Evolutionary conservation across 2,329 filamentous ascomycete genomes (phyloP), one percentile per base, ranked within the genome.

Genomic region (Diaporthe capsici): DNA sequence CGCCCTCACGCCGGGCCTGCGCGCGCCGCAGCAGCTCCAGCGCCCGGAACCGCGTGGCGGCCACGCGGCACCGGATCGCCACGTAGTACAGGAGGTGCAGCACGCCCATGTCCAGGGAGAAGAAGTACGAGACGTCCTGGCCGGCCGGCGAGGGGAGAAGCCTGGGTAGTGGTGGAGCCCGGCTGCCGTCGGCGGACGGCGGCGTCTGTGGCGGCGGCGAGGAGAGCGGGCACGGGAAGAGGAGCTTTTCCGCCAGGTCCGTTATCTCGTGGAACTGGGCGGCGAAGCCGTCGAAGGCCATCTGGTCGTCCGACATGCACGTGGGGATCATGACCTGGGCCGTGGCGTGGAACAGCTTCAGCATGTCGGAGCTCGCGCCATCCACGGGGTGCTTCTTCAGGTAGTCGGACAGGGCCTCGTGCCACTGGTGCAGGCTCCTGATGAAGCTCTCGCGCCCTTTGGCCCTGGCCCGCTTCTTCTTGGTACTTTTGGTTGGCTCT

Each of bases 71-170:
- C 25, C 51, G 51, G 51, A 55, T 28, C 51, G 25, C 51, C 4
- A 55, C 51, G 25, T 55, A 55, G 51, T 55, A 55, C 51, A 55
- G 51, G 51, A 55, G 51, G 13, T 55, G n/a, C n/a, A 55, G n/a
- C 6, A 55, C 51, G 51, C 51, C 51, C 51, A 55, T 28, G 10
- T 55, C 51, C 4, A 55, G n/a, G 12, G 51, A 55, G 15, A 55
- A 55, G 51, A 55, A 55, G 51, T 28, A 55, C 51, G 51, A 28
- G 12, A 25, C 51, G 12, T 55, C 25, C 15, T 28, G n/a, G 2
- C 51, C 17, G 8, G 7, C 51, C 1, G 51, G n/a, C 13, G 25
- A 12, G 4, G 22, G 51, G 2, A 10, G 51, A 55, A 55, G 20
- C 44, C 20, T 22, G 44, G 17, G 44, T 10, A 9, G 20, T 4